These are phyloP conservation scores for Tuber indicum DNA, from an alignment of 495 filamentous ascomycete genomes.

Conservation along the genomic window DNA sequence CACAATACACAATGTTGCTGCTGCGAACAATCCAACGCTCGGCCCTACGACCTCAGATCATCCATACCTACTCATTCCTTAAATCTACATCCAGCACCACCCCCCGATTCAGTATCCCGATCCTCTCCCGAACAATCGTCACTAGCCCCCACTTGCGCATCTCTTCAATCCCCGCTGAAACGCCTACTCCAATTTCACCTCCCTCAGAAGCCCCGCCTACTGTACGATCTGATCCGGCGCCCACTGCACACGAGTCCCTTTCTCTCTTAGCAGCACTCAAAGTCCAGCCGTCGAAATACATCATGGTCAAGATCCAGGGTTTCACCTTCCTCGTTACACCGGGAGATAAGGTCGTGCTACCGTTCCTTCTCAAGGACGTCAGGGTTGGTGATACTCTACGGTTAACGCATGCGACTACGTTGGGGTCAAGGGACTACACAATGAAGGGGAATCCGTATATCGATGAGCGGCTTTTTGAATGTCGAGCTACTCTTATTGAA, in stretches of 20 bases:
- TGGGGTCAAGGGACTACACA: slow-evolving; percentile 88
- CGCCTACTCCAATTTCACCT: slow-evolving; percentile 37
- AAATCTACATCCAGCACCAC: slow-evolving; percentile 37
- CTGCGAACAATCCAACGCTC: slow-evolving; percentile 17
- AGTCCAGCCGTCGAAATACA: slow-evolving; percentile 75
- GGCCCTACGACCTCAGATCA: slow-evolving; percentile 27
- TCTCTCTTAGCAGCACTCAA: slow-evolving; percentile 68
- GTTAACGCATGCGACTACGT: slow-evolving; percentile 67
- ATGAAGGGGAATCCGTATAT: slow-evolving; percentile 70
- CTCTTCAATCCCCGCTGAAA: slow-evolving; percentile 38
- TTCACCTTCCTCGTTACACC: slow-evolving; percentile 81
- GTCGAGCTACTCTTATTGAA: slow-evolving; percentile 76
- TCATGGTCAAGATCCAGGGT: slow-evolving; percentile 77
- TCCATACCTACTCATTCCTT: slow-evolving; percentile 39
- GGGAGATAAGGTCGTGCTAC: slow-evolving; percentile 82
- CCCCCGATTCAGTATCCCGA: slow-evolving; percentile 33
- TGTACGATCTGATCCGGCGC: slow-evolving; percentile 36
- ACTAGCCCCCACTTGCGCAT: slow-evolving; percentile 29
- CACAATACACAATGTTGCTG: slow-evolving; percentile 15
- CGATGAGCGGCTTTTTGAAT: slow-evolving; percentile 75
- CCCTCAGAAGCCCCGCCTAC: slow-evolving; percentile 43
- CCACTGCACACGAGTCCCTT: slow-evolving; percentile 46
- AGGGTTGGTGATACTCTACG: slow-evolving; percentile 75
- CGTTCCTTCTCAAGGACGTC: slow-evolving; percentile 86
- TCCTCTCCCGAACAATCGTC: slow-evolving; percentile 26